Evolutionary conservation across 1,284 basidiomycete genomes (phyloP).

Genomic region (Mycosarcoma mackinlayi): DNA sequence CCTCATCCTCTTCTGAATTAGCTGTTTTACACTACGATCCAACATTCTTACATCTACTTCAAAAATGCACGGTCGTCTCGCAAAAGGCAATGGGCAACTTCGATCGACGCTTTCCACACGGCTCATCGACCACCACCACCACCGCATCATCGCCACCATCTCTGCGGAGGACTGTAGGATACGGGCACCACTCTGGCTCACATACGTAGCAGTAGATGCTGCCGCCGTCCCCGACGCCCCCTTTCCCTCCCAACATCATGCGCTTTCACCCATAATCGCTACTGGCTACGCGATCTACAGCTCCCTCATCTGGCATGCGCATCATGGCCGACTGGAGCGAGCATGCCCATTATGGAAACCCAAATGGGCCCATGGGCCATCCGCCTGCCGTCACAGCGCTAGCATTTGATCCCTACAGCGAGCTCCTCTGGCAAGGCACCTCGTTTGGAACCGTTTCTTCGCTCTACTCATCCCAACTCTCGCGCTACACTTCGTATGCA

Average conservation of each 20-base stretch:
- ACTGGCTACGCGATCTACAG: neutral
- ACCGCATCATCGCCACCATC: too few species aligned
- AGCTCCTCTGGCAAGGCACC: conserved; percentile 87
- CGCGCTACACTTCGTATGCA: conserved; percentile 73
- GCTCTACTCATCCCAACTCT: conserved; percentile 77
- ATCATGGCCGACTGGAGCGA: conserved; percentile 64
- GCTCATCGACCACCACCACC: neutral
- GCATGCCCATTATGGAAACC: conserved; percentile 57
- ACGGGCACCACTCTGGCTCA: too few species aligned
- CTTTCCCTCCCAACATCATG: too few species aligned
- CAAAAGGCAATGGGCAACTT: neutral
- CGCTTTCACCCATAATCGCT: conserved; percentile 1
- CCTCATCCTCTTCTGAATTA: too few species aligned
- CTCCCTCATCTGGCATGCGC: neutral
- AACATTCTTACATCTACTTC: neutral
- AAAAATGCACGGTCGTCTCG: neutral
- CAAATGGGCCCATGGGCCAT: conserved; percentile 55
- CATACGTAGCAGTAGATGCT: too few species aligned
- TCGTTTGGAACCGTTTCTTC: conserved; percentile 80
- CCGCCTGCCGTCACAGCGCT: conserved; percentile 69
- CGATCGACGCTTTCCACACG: neutral
- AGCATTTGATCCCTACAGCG: conserved; percentile 88
- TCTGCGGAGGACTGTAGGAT: too few species aligned
- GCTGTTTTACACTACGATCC: neutral
- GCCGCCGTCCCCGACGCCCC: too few species aligned